Evolutionary conservation across 768 basidiomycete species (phyloP), one percentile per base, ranked within the genome.

Genomic region (Boletus coccyginus): DNA sequence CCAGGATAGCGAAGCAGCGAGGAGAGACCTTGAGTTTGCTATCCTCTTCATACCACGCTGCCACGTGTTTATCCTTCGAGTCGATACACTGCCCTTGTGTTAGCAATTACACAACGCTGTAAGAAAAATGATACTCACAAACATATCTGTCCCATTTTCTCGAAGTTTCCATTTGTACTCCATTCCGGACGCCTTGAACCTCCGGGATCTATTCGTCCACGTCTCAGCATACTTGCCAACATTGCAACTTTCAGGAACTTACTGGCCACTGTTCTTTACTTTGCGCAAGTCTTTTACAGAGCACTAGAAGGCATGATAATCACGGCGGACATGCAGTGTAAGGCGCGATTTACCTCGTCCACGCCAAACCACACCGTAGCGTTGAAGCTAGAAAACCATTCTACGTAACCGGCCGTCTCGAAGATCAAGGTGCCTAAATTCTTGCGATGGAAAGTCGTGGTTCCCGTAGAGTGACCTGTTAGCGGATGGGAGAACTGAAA

Each of bases 101-200:
- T 35, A 39, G 52, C 40, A 17, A 38, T 32, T 13, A 16, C n/a
- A n/a, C 1, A 21, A 43, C n/a, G 11, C 21, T 24, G n/a, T 40
- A 31, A 27, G 7, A 19, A 49, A 33, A 39, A 14, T 14, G 36
- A 35, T 24, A 66, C 82, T 59, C 62, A 83, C 83, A 52, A 76
- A 70, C 49, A 84, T 71, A 63, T 81, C 77, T 36, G 45, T 56
- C 47, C 73, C 74, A 49, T 78, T 76, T 42, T 77, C 75, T 47
- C 67, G 65, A 38, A 77, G 66, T 67, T 81, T 84, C 83, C 83
- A 84, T 59, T 83, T 84, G 72, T 84, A 84, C 61, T 80, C 78
- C 31, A 71, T 63, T 38, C 76, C 76, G 7, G 66, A 68, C 43
- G 68, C 79, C 60, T 78, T 82, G 72, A 84, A 84, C 29, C 82